Conservation (phyloP, 768 basidiomycete species). For the Cubamyces sp. region DNA sequence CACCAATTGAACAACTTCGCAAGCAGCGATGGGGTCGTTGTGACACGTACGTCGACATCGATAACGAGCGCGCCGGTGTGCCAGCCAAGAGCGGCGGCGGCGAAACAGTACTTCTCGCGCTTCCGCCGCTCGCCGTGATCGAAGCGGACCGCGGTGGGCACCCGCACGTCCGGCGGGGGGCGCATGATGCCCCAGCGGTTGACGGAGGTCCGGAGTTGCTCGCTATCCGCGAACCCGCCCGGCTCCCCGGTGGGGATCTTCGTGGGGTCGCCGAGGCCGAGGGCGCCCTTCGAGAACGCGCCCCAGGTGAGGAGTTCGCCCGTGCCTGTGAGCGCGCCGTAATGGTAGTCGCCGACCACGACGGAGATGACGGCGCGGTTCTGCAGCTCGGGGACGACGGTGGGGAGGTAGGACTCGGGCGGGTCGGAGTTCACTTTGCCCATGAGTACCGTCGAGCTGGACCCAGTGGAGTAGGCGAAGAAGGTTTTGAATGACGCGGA, state of each 20-base stretch:
- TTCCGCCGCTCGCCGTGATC: conserved; percentile 53
- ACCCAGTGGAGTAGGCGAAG: conserved; percentile 77
- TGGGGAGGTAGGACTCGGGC: conserved; percentile 41
- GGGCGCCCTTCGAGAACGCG: conserved; percentile 71
- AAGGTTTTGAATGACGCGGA: conserved; percentile 85
- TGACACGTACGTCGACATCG: conserved; percentile 67
- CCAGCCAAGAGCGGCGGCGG: conserved; percentile 85
- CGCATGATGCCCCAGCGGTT: conserved; percentile 33
- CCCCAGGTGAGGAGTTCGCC: conserved; percentile 89
- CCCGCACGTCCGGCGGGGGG: conserved; percentile 48
- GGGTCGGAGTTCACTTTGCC: conserved; percentile 47
- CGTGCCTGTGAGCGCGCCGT: conserved; percentile 75
- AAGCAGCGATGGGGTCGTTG: neutral
- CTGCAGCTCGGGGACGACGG: conserved; percentile 74
- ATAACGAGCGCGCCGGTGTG: conserved; percentile 90
- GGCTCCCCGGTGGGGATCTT: conserved; percentile 55
- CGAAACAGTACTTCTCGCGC: conserved; percentile 75
- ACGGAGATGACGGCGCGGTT: conserved; percentile 81
- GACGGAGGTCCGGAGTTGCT: conserved; percentile 35
- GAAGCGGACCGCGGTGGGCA: conserved; percentile 76
- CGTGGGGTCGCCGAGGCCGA: conserved; percentile 83
- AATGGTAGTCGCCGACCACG: conserved; percentile 92
- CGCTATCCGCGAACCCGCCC: conserved; percentile 56
- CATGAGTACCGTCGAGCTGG: conserved; percentile 73
- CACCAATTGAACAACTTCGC: neutral